Conservation (phyloP, 2,329 filamentous ascomycete genomes). For the Penicillium expansum region DNA sequence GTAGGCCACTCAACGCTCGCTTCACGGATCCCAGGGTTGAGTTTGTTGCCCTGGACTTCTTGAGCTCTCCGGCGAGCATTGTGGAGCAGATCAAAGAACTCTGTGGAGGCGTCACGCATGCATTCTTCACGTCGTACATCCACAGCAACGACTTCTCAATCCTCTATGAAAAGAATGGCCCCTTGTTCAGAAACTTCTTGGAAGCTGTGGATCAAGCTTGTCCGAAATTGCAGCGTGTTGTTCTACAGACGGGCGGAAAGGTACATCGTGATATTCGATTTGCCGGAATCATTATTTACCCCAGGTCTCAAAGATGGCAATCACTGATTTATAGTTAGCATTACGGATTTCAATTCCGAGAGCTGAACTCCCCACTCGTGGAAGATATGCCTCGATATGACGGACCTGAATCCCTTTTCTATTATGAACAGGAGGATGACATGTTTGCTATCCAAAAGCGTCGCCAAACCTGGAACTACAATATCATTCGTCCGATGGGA, state of each 20-base stretch:
- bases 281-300: not conserved
- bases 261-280: not conserved
- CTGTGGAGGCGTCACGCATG: not conserved
- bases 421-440: not conserved
- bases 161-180: not conserved
- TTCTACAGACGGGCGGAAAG: not conserved
- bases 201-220: not conserved
- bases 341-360: not conserved
- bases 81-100: not conserved
- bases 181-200: not conserved
- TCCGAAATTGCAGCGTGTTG: not conserved
- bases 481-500: not conserved
- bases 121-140: not conserved
- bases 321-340: not conserved
- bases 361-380: not conserved
- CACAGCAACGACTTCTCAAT: not conserved
- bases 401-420: not conserved
- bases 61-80: not conserved
- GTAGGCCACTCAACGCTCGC: not conserved
- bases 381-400: not conserved
- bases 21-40: not conserved
- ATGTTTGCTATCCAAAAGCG: not conserved
- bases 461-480: not conserved
- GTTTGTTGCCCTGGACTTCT: not conserved
- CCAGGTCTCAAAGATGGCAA: not conserved